These are phyloP conservation scores for Coprinopsis cinerea DNA, from an alignment of 768 basidiomycete species.

Conservation along the genomic window DNA sequence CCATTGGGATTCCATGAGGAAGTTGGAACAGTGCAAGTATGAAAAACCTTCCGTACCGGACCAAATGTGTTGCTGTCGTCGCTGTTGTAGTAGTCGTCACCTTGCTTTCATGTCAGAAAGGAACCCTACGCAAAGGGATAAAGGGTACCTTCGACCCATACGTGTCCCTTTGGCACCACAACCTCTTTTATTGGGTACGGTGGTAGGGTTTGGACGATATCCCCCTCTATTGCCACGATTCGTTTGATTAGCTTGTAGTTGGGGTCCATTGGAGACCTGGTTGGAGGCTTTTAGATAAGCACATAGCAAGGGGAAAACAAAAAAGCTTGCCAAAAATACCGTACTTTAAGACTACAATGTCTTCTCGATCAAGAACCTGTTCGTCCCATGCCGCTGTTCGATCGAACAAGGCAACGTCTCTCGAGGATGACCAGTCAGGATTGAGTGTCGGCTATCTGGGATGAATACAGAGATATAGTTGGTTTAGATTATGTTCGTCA, in stretches of 20 bases:
- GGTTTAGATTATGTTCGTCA: neutral
- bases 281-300: neutral
- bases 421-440: conserved; percentile 57
- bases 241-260: conserved; percentile 57
- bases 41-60: conserved; percentile 23
- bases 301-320: neutral
- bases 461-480: neutral
- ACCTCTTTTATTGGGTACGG: conserved; percentile 56
- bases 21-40: neutral
- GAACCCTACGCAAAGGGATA: too few relatives aligned
- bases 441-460: conserved; percentile 61
- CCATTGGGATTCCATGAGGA: conserved; percentile 15
- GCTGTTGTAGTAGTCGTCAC: conserved; percentile 61
- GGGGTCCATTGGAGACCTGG: conserved; percentile 56
- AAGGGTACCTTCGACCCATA: conserved; percentile 84
- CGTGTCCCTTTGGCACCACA: conserved; percentile 52
- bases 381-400: conserved; percentile 34
- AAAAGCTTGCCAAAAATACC: too few relatives aligned
- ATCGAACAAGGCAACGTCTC: conserved; percentile 62
- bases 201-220: conserved; percentile 59
- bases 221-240: conserved; percentile 58
- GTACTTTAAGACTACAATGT: conserved; percentile 61
- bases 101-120: too few relatives aligned
- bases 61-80: conserved; percentile 72
- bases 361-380: conserved; percentile 42